Evolutionary conservation across 2,329 filamentous ascomycete species (phyloP), one percentile per base, ranked within the genome.

Genomic region (Cryphonectria parasitica): DNA sequence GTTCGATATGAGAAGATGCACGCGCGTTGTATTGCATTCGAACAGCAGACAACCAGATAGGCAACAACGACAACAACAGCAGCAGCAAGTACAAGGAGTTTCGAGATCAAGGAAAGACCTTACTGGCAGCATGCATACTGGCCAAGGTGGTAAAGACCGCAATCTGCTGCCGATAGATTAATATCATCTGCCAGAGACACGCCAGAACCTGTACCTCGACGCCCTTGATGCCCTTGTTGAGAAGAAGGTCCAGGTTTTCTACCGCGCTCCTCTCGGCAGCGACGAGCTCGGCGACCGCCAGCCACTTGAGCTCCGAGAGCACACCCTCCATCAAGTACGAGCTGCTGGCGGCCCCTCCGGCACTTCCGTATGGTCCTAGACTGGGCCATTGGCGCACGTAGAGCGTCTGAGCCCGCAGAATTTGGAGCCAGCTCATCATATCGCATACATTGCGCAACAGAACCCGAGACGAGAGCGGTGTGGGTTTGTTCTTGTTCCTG

Each of bases 151-250:
- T 73, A 68, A 71, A 71, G 49, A 45, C 60, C 62, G 39, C 69
- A n/a, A 67, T 72, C 73, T 74, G 65, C 7, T 68, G 52, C 58
- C 64, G 72, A 45, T 49, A 72, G 28, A 67, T 67, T 22, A 72
- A 34, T 15, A 73, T 69, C 56, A 73, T 60, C 66, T 73, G 71
- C 71, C 71, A 73, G 1, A 73, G 58, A 54, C 71, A 71, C 39
- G 69, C 69, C 69, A 69, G 67, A 1, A 69, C 49, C n/a, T 66
- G 45, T 10, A 69, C 11, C 31, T 67, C 63, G 5, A 39, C 52
- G 25, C 39, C 31, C 25, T 36, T 52, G n/a, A 54, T 56, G 3
- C 25, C 45, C 17, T 25, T 58, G 22, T 39, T 58, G 11, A 56
- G 31, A 8, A 68, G 52, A 3, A 49, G 22, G 45, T 73, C 71